Base-by-base conservation (phyloP, 768 basidiomycete species). In the Hydnomerulius pinastri region DNA sequence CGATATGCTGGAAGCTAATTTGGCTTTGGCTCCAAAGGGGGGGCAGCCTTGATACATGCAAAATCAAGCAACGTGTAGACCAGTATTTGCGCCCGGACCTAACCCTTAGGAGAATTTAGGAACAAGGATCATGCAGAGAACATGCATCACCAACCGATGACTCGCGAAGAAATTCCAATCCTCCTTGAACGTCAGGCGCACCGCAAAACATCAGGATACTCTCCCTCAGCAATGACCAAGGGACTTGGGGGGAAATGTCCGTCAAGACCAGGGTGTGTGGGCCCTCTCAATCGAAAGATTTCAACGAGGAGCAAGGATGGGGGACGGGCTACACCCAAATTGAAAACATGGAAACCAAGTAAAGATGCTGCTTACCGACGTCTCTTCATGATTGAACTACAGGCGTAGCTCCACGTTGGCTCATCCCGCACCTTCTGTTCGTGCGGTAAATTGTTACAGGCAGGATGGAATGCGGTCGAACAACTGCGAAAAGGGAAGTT, bases 331-430 rank as follows among this genome's bases (percentile, higher is more conserved):
- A 20, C 46, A 48, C 47, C 52, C 45, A 32, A 27, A 15, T 46
- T 45, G 43, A 33, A 37, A 41, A 25, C 29, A 47, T 43, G 43
- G 39, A 48, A 53, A 41, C 50, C 54, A 49, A 45, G 44, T 36
- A 37, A 51, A 46, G 43, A 47, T 57, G 55, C 51, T 61, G 58
- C 61, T 54, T 49, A 53, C 64, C 48, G 51, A 52, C 32, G 53
- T 55, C 47, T 43, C 41, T 57, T 54, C 64, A 60, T 60, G 52
- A 50, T 60, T 46, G n/a, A n/a, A 43, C 48, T 63, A 43, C 49
- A 52, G 35, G 53, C 58, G 54, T 64, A 64, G 48, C 48, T 64
- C 61, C 64, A 61, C 38, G 56, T 43, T 64, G 54, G 64, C n/a
- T n/a, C n/a, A n/a, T 64, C 54, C 46, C 54, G 61, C 60, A 49